Conservation (phyloP, 2,329 filamentous ascomycete genomes). For the Tolypocladium ovalisporum region DNA sequence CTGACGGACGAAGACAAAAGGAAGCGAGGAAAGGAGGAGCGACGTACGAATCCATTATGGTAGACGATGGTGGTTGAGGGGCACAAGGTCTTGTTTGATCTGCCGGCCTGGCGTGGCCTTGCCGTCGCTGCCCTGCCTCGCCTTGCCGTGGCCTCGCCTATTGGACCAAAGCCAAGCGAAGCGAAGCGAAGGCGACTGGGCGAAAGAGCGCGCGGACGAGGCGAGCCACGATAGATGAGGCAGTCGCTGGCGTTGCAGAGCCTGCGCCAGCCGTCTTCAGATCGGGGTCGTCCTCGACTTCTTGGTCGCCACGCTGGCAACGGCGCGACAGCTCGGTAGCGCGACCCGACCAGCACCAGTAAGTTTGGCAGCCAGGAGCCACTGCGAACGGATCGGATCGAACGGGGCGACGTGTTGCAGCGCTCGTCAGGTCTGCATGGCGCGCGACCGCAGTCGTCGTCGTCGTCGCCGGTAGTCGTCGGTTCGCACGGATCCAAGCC, state of each 20-base stretch:
- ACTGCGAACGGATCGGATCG: background rate
- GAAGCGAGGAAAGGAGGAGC: conserved; percentile 1
- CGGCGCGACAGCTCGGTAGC: background rate
- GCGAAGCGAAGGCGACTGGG: background rate
- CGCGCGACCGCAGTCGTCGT: background rate
- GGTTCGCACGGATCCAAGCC: background rate
- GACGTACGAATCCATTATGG: conserved; percentile 20
- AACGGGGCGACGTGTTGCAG: background rate
- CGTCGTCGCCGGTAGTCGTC: background rate
- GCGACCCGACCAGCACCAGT: background rate
- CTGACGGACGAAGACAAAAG: background rate
- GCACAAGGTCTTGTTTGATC: background rate
- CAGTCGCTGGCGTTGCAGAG: background rate
- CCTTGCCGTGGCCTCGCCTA: background rate
- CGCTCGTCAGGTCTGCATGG: background rate
- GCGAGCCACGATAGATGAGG: background rate
- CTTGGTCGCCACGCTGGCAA: background rate
- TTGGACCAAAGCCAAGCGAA: background rate
- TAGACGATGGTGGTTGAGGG: background rate
- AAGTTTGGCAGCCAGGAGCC: background rate
- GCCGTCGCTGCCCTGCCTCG: background rate
- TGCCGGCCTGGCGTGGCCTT: background rate
- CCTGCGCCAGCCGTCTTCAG: background rate
- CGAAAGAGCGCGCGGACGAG: background rate
- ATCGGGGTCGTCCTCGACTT: background rate